Base-by-base conservation (phyloP, 192 early-diverging fungal genomes). In the Coemansia nantahalensis region DNA sequence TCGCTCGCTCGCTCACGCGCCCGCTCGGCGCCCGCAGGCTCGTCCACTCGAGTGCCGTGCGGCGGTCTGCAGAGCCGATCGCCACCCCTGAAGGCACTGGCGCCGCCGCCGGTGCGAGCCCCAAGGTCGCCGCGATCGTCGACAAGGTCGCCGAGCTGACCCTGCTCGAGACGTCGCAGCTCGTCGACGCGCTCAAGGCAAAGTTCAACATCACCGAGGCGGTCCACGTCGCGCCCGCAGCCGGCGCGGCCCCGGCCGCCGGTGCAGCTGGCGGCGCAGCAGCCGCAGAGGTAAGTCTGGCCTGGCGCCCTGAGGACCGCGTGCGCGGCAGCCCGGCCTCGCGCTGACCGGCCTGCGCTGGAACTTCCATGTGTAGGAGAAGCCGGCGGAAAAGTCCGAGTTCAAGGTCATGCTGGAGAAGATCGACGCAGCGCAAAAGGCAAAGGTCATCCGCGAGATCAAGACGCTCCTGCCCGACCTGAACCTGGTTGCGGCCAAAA, bases 401-500 rank as follows among this genome's bases (percentile, higher is more conserved):
- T 96, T 98, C 82, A 92, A 83, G 65, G 90, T 98, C 54, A 98
- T 88, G 80, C 83, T 98, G 28, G 92, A 93, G 53, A 93, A 92
- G 86, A 88, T 95, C 51, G 92, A 96, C 59, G 86, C 93, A 19
- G 85, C 88, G 19, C 75, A 89, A 50, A 98, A 98, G 79, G 93
- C 96, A 56, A 98, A 98, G 83, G 84, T 98, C 40, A 98, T 98
- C 59, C 86, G 90, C 70, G 96, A 98, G 79, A 92, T 98, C 56
- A 97, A 97, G 84, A 87, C 83, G 65, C 64, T 98, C 52, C 68
- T 93, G 7, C 92, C 93, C 17, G 91, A 92, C 46, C 88, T 92
- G 54, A 97, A 92, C 81, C 75, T 98, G 75, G 92, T 98, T 17
- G 96, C 95, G 63, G 96, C 96, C 62, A 98, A 98, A 84, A 98